phyloP scores from a whole-genome alignment of 2,329 filamentous ascomycete genomes.

The Lachnellula cervina region DNA sequence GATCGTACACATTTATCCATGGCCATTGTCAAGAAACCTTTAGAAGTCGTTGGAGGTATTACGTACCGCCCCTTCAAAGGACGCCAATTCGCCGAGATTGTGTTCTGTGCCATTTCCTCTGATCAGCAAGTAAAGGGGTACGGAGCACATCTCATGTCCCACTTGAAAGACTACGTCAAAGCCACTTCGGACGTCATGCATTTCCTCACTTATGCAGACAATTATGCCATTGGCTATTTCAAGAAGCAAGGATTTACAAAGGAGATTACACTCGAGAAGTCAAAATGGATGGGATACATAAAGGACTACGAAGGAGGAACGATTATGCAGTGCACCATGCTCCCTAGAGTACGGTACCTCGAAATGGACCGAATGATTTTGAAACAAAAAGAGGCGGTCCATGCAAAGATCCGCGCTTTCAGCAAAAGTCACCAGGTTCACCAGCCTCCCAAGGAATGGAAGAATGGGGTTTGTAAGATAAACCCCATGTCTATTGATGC shows the following conservation, averaged over 20 bases:
- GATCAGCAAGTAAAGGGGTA: constrained; percentile 99
- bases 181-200: constrained; percentile 97
- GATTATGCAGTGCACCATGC: constrained; percentile 98
- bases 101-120: constrained; percentile 95
- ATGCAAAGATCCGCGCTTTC: constrained; percentile 90
- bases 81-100: constrained; percentile 92
- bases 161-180: constrained; percentile 97
- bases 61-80: constrained; percentile 93
- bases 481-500: constrained; percentile 83
- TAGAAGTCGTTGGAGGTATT: constrained; percentile 95
- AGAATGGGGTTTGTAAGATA: constrained; percentile 66
- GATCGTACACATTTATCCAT: constrained; percentile 95
- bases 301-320: constrained; percentile 99
- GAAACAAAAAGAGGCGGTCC: constrained; percentile 94
- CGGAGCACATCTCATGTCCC: constrained; percentile 95
- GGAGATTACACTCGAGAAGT: constrained; percentile 86
- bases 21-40: constrained; percentile 92
- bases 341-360: constrained; percentile 89
- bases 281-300: constrained; percentile 98
- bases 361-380: constrained; percentile 89
- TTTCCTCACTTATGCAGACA: constrained; percentile 97
- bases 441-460: constrained; percentile 80
- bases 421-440: constrained; percentile 86
- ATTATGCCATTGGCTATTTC: constrained; percentile 98
- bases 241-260: constrained; percentile 99